Conservation (phyloP, 768 basidiomycete genomes). For the Sarcodon aspratus region DNA sequence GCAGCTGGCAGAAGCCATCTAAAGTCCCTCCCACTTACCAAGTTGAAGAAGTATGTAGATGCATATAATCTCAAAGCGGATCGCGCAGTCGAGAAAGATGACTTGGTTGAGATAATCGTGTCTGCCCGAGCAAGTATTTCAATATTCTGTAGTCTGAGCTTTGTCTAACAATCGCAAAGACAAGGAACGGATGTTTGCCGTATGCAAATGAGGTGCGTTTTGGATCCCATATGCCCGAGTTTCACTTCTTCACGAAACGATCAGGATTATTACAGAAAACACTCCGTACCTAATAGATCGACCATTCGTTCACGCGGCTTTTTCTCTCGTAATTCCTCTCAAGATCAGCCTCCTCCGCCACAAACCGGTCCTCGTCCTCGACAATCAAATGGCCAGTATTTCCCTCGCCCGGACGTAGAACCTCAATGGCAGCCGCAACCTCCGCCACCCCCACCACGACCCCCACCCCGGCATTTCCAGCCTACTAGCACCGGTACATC, state of each 20-base stretch:
- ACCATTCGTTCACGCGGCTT: conserved; percentile 20
- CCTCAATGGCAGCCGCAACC: conserved; percentile 5
- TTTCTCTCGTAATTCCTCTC: conserved; percentile 31
- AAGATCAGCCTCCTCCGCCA: conserved; percentile 22
- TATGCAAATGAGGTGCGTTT: conserved; percentile 41
- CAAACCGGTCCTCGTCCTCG: conserved; percentile 19
- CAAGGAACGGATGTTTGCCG: conserved; percentile 49
- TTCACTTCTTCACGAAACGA: background rate
- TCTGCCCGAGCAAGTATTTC: conserved; percentile 30
- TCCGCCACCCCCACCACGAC: conserved; percentile 12
- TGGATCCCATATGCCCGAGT: background rate
- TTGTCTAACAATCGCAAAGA: conserved; percentile 21
- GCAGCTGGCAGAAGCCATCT: conserved; percentile 50
- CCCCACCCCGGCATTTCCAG: conserved; percentile 7
- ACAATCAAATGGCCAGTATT: conserved; percentile 1
- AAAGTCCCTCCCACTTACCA: conserved; percentile 41
- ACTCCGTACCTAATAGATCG: conserved; percentile 43
- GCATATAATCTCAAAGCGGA: conserved; percentile 58
- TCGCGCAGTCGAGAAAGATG: conserved; percentile 66
- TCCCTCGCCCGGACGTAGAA: background rate
- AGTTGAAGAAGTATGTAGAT: conserved; percentile 56
- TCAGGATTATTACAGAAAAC: conserved; percentile 48
- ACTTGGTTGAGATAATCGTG: conserved; percentile 58
- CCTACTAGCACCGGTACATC: conserved; percentile 30
- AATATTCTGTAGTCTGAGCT: background rate